These are phyloP conservation scores for Juglanconis juglandina DNA, from an alignment of 2,329 filamentous ascomycete species.

Conservation along the genomic window DNA sequence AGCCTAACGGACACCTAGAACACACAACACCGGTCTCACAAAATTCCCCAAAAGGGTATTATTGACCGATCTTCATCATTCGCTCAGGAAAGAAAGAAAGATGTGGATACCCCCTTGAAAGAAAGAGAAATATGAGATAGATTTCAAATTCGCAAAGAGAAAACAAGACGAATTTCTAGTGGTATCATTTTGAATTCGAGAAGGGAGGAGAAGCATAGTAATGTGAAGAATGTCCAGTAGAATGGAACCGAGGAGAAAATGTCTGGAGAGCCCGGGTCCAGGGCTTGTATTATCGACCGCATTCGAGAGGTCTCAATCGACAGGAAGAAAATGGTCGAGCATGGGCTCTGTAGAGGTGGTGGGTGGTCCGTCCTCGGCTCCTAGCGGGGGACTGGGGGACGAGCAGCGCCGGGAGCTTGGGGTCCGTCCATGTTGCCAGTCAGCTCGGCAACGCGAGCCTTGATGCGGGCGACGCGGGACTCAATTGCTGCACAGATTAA, in stretches of 20 bases:
- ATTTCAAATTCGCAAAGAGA: background rate
- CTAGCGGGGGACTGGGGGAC: constrained; percentile 34
- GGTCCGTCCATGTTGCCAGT: constrained; percentile 75
- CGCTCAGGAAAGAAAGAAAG: background rate
- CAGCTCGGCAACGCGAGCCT: constrained; percentile 90
- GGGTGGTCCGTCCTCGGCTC: constrained; percentile 15
- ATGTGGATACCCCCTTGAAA: background rate
- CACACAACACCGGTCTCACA: background rate
- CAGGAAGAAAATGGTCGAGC: constrained; percentile 9
- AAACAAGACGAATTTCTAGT: constrained; percentile 22
- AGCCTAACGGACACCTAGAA: too few species aligned
- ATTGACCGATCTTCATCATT: background rate
- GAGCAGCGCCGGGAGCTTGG: constrained; percentile 34
- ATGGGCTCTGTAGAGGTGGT: constrained; percentile 1
- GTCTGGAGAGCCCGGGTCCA: background rate
- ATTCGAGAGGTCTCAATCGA: background rate
- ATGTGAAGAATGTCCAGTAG: background rate
- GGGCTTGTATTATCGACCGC: background rate
- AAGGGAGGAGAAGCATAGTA: constrained; percentile 9
- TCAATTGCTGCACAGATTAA: constrained; percentile 70
- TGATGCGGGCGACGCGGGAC: constrained; percentile 93
- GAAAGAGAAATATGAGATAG: too few species aligned
- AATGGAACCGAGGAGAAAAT: background rate
- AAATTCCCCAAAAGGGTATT: background rate
- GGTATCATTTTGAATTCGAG: constrained; percentile 26